Evolutionary conservation across 2,329 filamentous ascomycete species (phyloP).

Genomic region (Talaromyces sp.): DNA sequence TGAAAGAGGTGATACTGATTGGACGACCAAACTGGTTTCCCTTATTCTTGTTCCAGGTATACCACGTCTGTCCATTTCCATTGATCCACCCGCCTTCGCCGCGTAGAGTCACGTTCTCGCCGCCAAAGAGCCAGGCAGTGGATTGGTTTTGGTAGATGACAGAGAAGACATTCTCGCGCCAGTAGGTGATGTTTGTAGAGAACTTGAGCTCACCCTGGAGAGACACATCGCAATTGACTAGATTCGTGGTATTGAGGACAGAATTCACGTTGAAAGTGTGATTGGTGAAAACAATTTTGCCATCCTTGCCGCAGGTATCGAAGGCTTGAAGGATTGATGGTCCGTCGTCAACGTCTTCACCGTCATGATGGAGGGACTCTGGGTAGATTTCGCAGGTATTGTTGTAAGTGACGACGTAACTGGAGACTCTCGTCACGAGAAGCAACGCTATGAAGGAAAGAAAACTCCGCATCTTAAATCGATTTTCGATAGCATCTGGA

Average conservation of each 20-base stretch:
- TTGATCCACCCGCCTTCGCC: slow-evolving; percentile 52
- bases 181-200: slow-evolving; percentile 46
- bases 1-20: slow-evolving; percentile 47
- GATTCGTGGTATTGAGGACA: slow-evolving; percentile 20
- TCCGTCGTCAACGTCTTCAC: slow-evolving; percentile 15
- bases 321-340: slow-evolving; percentile 22
- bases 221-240: slow-evolving; percentile 22
- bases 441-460: not conserved
- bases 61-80: slow-evolving; percentile 54
- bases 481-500: not conserved
- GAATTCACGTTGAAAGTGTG: slow-evolving; percentile 16
- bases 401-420: slow-evolving; percentile 15
- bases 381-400: slow-evolving; percentile 17
- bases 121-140: slow-evolving; percentile 51
- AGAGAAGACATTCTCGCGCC: slow-evolving; percentile 46
- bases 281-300: slow-evolving; percentile 21
- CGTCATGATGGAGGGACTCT: slow-evolving; percentile 16
- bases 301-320: slow-evolving; percentile 20
- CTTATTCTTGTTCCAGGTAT: slow-evolving; percentile 42
- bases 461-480: not conserved
- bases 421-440: not conserved
- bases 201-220: slow-evolving; percentile 28
- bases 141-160: slow-evolving; percentile 53
- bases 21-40: slow-evolving; percentile 47
- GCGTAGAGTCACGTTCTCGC: slow-evolving; percentile 44